phyloP scores from a whole-genome alignment of 1,139 yeast species.

The Scheffersomyces parashehatae region DNA sequence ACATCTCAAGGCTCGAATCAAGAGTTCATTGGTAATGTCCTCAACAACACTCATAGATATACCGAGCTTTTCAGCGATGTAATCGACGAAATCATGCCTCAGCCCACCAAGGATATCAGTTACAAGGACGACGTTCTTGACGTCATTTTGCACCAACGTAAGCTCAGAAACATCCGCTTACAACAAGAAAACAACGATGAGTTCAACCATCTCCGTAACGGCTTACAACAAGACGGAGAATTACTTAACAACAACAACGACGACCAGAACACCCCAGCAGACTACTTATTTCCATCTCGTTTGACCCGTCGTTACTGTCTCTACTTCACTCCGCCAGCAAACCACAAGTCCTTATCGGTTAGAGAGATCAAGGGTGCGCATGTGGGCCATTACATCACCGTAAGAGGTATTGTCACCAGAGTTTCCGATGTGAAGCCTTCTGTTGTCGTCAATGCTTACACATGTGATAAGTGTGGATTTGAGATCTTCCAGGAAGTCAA shows the following conservation, averaged over 20 bases:
- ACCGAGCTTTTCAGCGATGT: slow-evolving; percentile 73
- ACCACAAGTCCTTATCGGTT: slow-evolving; percentile 71
- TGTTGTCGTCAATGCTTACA: slow-evolving; percentile 87
- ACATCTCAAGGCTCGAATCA: slow-evolving; percentile 24
- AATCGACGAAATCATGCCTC: slow-evolving; percentile 82
- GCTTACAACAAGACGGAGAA: slow-evolving; percentile 19
- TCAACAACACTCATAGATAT: slow-evolving; percentile 76
- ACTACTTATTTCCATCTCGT: slow-evolving; percentile 74
- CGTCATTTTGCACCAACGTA: slow-evolving; percentile 88
- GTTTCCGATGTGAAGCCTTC: slow-evolving; percentile 96
- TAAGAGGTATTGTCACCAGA: slow-evolving; percentile 92
- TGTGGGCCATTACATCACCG: slow-evolving; percentile 85
- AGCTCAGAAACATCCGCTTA: slow-evolving; percentile 72
- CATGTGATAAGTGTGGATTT: slow-evolving; percentile 96
- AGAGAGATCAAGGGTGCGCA: slow-evolving; percentile 84
- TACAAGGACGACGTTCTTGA: slow-evolving; percentile 91
- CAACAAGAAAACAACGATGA: slow-evolving; percentile 68
- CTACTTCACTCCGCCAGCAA: slow-evolving; percentile 78
- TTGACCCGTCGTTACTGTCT: slow-evolving; percentile 83
- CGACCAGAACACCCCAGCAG: slow-evolving; percentile 13
- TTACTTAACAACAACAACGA: slow-evolving; percentile 3
- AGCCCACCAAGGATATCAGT: slow-evolving; percentile 72
- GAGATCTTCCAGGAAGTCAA: slow-evolving; percentile 96
- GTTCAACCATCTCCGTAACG: slow-evolving; percentile 37
- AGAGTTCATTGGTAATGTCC: slow-evolving; percentile 56